These are phyloP conservation scores for Fusarium heterosporum DNA, from an alignment of 2,329 filamentous ascomycete genomes.

Conservation along the genomic window DNA sequence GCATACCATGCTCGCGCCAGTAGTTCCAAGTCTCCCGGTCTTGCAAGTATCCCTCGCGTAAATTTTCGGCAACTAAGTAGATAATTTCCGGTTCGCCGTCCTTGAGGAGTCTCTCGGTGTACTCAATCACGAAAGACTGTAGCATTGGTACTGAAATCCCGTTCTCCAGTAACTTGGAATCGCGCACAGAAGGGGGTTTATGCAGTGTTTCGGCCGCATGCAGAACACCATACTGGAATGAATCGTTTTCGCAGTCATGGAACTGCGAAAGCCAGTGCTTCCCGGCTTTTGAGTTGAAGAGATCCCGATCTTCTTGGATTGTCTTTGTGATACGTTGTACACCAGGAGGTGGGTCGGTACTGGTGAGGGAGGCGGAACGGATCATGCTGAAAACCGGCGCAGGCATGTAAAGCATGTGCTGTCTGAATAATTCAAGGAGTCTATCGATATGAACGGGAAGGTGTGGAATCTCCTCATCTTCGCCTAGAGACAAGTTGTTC, in stretches of 20 bases:
- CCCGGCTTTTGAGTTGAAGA: slow-evolving; percentile 47
- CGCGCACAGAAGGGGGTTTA: neutral
- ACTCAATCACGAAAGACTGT: slow-evolving; percentile 16
- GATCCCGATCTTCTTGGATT: slow-evolving; percentile 39
- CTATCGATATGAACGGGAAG: slow-evolving; percentile 38
- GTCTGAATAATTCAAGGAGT: slow-evolving; percentile 26
- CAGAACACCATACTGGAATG: slow-evolving; percentile 8
- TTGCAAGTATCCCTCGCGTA: slow-evolving; percentile 1
- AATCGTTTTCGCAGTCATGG: slow-evolving; percentile 1
- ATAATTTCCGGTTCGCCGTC: neutral
- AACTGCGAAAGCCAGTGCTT: slow-evolving; percentile 50
- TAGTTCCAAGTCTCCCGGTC: slow-evolving; percentile 24
- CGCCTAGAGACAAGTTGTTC: slow-evolving; percentile 43
- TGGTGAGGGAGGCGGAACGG: slow-evolving; percentile 35
- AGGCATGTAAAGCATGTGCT: slow-evolving; percentile 31
- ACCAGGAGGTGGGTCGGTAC: slow-evolving; percentile 39
- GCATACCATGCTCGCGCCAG: slow-evolving; percentile 41
- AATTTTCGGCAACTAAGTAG: neutral
- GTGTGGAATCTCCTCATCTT: slow-evolving; percentile 39
- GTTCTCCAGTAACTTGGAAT: slow-evolving; percentile 9
- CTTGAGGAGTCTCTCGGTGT: slow-evolving; percentile 5
- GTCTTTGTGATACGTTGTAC: slow-evolving; percentile 42
- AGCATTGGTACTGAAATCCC: slow-evolving; percentile 15
- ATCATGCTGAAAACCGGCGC: slow-evolving; percentile 33
- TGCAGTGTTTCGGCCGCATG: slow-evolving; percentile 17